These are phyloP conservation scores for Lanmaoa pseudosensibilis DNA, from an alignment of 768 basidiomycete genomes.

Conservation along the genomic window DNA sequence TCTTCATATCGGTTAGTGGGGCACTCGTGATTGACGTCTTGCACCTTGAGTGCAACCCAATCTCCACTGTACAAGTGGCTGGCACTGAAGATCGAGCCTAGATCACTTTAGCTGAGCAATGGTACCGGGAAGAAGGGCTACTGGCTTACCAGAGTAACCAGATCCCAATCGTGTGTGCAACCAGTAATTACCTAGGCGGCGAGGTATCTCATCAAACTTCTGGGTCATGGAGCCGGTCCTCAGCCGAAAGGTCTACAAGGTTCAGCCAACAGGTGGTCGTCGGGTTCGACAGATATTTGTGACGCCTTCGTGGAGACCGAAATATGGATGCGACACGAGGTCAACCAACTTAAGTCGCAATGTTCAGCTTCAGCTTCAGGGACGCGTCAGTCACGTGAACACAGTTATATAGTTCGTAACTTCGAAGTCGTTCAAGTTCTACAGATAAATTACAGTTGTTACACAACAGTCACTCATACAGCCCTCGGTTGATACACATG, in stretches of 20 bases:
- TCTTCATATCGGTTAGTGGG: conserved; percentile 77
- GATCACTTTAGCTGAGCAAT: conserved; percentile 2
- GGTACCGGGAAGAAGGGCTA: background rate
- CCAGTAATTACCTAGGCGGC: conserved; percentile 58
- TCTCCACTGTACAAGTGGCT: conserved; percentile 54
- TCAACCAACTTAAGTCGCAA: conserved; percentile 1
- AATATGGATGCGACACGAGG: conserved; percentile 1
- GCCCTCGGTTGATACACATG: background rate
- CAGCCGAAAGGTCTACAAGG: background rate
- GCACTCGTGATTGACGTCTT: conserved; percentile 67
- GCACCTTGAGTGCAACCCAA: conserved; percentile 73
- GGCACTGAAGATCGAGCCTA: conserved; percentile 73
- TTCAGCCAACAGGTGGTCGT: background rate
- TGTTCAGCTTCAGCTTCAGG: conserved; percentile 4
- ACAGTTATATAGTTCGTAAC: background rate
- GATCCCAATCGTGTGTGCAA: conserved; percentile 61
- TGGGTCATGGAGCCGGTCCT: conserved; percentile 12
- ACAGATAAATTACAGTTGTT: background rate
- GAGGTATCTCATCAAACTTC: conserved; percentile 27
- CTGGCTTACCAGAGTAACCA: conserved; percentile 64
- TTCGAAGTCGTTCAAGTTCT: no score
- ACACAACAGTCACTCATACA: conserved; percentile 5
- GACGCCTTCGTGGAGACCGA: background rate
- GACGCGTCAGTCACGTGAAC: conserved; percentile 32
- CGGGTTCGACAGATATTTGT: background rate